A percentile compares a stretch with the other conserved stretches of the same genome.
Conservation (phyloP, 345 rosid species). For the Combretum micranthum region DNA sequence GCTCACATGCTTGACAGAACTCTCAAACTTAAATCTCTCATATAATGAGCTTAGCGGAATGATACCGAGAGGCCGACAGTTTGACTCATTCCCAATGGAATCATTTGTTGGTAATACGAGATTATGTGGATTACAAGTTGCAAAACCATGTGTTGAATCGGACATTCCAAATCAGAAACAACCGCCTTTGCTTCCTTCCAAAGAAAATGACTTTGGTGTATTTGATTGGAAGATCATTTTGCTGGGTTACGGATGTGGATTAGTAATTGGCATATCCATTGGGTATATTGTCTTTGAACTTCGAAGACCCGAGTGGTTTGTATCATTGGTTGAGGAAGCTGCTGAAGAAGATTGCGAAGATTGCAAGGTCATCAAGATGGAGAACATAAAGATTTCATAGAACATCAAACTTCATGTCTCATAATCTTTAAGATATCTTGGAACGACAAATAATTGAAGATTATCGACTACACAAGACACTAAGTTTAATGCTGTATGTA, state of each 20-base stretch:
- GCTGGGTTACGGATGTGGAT: constrained; percentile 1
- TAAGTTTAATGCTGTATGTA: no score
- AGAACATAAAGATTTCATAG: neutral
- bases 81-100: constrained; percentile 5
- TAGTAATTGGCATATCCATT: neutral
- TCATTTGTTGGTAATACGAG: constrained; percentile 11
- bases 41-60: constrained; percentile 7
- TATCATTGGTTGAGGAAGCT: neutral
- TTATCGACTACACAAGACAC: no score
- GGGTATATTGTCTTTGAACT: constrained; percentile 2
- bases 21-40: constrained; percentile 10
- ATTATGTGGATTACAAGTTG: constrained; percentile 15
- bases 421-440: no score
- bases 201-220: neutral
- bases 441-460: no score
- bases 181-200: neutral
- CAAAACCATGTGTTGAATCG: neutral
- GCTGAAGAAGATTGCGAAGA: neutral
- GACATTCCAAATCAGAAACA: neutral
- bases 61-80: constrained; percentile 15
- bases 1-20: neutral
- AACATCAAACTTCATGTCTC: neutral
- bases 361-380: neutral
- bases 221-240: neutral
- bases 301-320: neutral